Conservation (phyloP, 495 filamentous ascomycete genomes). For the Penicillium tannophilum region DNA sequence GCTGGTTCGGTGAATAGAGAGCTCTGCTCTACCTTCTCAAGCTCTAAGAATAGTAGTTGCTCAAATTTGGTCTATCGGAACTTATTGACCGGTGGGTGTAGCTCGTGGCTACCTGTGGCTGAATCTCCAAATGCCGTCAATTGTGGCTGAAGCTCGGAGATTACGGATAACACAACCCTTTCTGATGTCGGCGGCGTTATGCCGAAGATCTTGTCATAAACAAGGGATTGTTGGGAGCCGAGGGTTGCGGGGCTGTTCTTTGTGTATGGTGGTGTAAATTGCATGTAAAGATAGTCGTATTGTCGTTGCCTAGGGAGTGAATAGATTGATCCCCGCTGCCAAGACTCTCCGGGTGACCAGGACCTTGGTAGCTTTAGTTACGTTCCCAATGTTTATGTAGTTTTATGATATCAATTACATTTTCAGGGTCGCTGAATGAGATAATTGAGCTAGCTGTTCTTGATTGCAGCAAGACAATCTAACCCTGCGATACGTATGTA, state of each 20-base stretch:
- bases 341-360: conserved; percentile 2
- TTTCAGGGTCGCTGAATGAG: neutral
- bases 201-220: neutral
- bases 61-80: neutral
- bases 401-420: neutral
- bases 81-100: neutral
- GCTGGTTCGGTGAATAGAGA: neutral
- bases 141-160: neutral
- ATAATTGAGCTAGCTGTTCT: neutral
- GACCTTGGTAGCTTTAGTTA: neutral
- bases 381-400: neutral
- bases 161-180: neutral
- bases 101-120: conserved; percentile 7
- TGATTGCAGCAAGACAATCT: too few species aligned
- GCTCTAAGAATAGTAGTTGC: conserved; percentile 1
- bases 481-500: neutral
- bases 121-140: neutral
- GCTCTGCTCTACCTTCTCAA: conserved; percentile 1
- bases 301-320: conserved; percentile 8
- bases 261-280: neutral
- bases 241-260: conserved; percentile 2
- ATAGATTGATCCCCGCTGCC: conserved; percentile 7
- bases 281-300: neutral
- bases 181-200: neutral
- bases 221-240: neutral